Percentiles rank a stretch among this genome's conserved stretches.
Evolutionary conservation across 768 basidiomycete species (phyloP).

Genomic region (Boletus rubropictus): DNA sequence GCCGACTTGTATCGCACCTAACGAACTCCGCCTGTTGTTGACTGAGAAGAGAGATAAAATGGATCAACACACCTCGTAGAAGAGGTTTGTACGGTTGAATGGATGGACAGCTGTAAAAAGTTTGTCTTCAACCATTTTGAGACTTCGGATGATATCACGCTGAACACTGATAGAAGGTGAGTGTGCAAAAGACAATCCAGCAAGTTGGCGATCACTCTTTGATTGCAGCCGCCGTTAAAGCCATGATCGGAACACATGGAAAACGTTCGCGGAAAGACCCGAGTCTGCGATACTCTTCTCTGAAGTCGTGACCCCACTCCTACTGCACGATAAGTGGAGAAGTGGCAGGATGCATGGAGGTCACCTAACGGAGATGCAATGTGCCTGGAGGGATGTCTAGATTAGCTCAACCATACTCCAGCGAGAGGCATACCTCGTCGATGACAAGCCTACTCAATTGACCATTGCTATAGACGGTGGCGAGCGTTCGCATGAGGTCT

Average conservation of each 20-base stretch:
- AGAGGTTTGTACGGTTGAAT: conserved; percentile 76
- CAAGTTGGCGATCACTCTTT: conserved; percentile 36
- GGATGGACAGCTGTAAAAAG: conserved; percentile 67
- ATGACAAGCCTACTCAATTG: conserved; percentile 71
- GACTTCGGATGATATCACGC: conserved; percentile 60
- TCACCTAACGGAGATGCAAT: conserved; percentile 70
- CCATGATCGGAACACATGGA: conserved; percentile 76
- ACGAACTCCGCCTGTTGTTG: background rate
- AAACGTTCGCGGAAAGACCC: conserved; percentile 66
- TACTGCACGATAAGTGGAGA: conserved; percentile 21
- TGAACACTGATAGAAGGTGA: conserved; percentile 50
- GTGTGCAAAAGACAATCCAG: background rate
- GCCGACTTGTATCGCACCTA: conserved; percentile 61
- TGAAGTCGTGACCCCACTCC: conserved; percentile 87
- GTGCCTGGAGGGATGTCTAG: conserved; percentile 45
- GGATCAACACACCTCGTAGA: conserved; percentile 57
- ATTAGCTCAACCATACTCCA: conserved; percentile 1
- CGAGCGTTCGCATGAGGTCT: conserved; percentile 50
- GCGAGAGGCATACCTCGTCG: conserved; percentile 55
- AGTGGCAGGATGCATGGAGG: background rate
- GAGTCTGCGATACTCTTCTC: conserved; percentile 65
- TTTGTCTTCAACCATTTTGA: conserved; percentile 52
- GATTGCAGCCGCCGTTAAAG: conserved; percentile 81
- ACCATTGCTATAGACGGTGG: conserved; percentile 44
- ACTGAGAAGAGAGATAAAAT: background rate